Evolutionary conservation across 352 stramenopile species (phyloP).

Genomic region (Lagenidium giganteum): DNA sequence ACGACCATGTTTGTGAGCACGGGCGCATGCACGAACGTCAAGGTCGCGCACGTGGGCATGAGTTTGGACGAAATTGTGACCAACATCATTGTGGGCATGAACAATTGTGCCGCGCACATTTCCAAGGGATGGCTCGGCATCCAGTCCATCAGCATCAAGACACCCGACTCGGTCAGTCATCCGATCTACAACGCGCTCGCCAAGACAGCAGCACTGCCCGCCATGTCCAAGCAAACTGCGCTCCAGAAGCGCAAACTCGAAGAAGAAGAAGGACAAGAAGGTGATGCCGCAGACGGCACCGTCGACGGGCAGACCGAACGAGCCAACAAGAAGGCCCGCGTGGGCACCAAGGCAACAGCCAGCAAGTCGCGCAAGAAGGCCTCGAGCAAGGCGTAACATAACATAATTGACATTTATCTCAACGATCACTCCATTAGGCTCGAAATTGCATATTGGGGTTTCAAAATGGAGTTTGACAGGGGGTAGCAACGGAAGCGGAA

Average conservation of each 20-base stretch:
- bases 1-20: constrained; percentile 85
- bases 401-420: no score
- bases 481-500: no score
- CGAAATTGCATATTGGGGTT: no score
- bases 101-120: constrained; percentile 72
- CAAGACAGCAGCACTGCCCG: constrained; percentile 53
- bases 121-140: constrained; percentile 90
- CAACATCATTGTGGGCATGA: constrained; percentile 71
- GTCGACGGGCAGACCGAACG: no score
- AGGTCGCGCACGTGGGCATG: constrained; percentile 71
- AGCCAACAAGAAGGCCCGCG: no score
- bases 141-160: constrained; percentile 91
- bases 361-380: no score
- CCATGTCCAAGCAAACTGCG: constrained; percentile 38
- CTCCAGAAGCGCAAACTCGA: constrained; percentile 67
- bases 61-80: constrained; percentile 59
- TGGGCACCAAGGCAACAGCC: no score
- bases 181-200: constrained; percentile 88
- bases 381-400: no score
- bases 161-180: constrained; percentile 77
- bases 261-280: constrained; percentile 26
- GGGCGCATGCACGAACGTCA: constrained; percentile 88
- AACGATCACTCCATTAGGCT: no score
- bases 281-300: constrained; percentile 7
- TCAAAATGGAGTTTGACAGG: no score